phyloP scores from a whole-genome alignment of 2,329 filamentous ascomycete species.

The Leptographium flavum region DNA sequence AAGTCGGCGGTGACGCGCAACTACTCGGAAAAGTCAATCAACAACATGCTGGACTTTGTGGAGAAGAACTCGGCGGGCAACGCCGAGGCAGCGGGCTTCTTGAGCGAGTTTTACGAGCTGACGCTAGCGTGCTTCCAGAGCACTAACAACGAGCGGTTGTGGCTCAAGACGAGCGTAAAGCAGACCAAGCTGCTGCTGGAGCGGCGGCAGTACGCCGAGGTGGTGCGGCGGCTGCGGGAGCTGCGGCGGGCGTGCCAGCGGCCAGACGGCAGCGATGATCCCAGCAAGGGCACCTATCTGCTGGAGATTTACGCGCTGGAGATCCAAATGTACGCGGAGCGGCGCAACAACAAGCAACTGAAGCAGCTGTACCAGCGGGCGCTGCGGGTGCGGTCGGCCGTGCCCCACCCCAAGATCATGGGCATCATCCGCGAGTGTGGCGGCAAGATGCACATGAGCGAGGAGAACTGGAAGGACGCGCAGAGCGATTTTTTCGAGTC shows the following conservation, averaged over 20 bases:
- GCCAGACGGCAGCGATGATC: slow-evolving; percentile 77
- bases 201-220: slow-evolving; percentile 69
- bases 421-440: slow-evolving; percentile 97
- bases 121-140: slow-evolving; percentile 91
- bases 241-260: slow-evolving; percentile 80
- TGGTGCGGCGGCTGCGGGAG: slow-evolving; percentile 74
- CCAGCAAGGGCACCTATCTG: slow-evolving; percentile 90
- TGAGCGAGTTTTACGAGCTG: slow-evolving; percentile 90
- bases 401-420: slow-evolving; percentile 98
- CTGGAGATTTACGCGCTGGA: slow-evolving; percentile 93
- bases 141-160: slow-evolving; percentile 92
- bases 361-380: slow-evolving; percentile 88
- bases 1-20: slow-evolving; percentile 94
- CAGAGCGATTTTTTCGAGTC: slow-evolving; percentile 98
- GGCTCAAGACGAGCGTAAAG: slow-evolving; percentile 98
- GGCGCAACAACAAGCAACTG: slow-evolving; percentile 91
- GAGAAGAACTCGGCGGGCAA: slow-evolving; percentile 73
- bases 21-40: slow-evolving; percentile 98
- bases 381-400: slow-evolving; percentile 84
- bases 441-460: slow-evolving; percentile 99
- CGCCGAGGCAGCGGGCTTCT: slow-evolving; percentile 59
- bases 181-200: slow-evolving; percentile 83
- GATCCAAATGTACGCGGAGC: slow-evolving; percentile 97
- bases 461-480: slow-evolving; percentile 97
- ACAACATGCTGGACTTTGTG: slow-evolving; percentile 97